phyloP scores from a whole-genome alignment of 2,329 filamentous ascomycete species.

The Sordariomycetes sp. region DNA sequence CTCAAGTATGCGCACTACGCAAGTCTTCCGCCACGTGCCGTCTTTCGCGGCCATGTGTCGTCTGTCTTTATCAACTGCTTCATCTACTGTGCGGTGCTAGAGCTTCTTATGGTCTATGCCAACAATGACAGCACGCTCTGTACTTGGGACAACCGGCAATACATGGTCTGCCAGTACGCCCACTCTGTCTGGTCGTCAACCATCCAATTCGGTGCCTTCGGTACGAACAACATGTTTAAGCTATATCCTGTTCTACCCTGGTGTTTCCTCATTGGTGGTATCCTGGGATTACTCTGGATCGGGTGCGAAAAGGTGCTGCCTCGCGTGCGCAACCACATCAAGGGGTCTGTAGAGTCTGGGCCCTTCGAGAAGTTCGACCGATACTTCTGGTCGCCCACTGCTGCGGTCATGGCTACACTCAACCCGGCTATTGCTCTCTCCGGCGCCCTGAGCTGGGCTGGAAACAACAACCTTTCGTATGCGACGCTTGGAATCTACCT shows the following conservation, averaged over 20 bases:
- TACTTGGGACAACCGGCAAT: constrained; percentile 14
- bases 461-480: constrained; percentile 17
- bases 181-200: constrained; percentile 19
- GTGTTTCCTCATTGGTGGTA: constrained; percentile 22
- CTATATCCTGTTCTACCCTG: constrained; percentile 14
- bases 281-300: constrained; percentile 18
- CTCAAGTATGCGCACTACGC: constrained; percentile 21
- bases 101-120: constrained; percentile 7
- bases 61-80: constrained; percentile 16
- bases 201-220: constrained; percentile 15
- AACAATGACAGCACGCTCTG: constrained; percentile 17
- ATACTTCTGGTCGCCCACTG: constrained; percentile 12
- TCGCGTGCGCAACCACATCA: constrained; percentile 7
- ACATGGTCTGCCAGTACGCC: constrained; percentile 20
- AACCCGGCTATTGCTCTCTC: constrained; percentile 30
- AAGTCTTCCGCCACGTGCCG: constrained; percentile 17
- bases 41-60: constrained; percentile 15
- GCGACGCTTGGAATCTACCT: constrained; percentile 18
- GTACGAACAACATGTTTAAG: constrained; percentile 14
- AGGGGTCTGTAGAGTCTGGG: constrained; percentile 8
- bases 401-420: constrained; percentile 31
- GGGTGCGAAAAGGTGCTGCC: constrained; percentile 14
- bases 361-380: constrained; percentile 10
- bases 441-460: constrained; percentile 17
- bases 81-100: constrained; percentile 21